Base-by-base conservation (phyloP, 2,329 filamentous ascomycete species). In the Aspergillus fischeri region DNA sequence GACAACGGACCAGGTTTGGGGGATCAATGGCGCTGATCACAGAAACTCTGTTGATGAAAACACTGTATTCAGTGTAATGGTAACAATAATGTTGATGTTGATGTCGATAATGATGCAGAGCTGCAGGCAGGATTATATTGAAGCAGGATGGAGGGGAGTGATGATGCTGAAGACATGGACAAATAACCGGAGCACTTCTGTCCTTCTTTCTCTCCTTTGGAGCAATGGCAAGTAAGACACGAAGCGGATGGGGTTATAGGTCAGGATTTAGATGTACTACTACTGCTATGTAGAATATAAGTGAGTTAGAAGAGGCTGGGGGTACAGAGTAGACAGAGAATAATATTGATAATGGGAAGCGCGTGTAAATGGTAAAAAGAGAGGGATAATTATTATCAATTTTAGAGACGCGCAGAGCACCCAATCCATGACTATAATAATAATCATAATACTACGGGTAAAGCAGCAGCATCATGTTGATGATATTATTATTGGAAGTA, bases 1-100 rank as follows among this genome's bases (percentile, higher is more conserved):
- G 65, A 63, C 59, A 51, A 64, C 52, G 61, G 64, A 59, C 56
- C 54, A 51, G 59, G 45, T 59, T 60, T 59, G 54, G 54, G 56
- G 55, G 28, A 51, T 52, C 53, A 61, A 58, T 55, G 60, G 47
- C 63, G 63, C 60, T 62, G 64, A 67, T 67, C 65, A 53, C 53
- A 65, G 55, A 28, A 45, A 24, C 21, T 47, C 20, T 3, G 21
- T 10, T 47, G 44, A 24, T 47, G 24, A 44, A 44, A 44, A 44
- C 21, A 51, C n/a, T 41, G 38, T n/a, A 54, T 49, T 49, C 42
- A 32, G 47, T 24, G 50, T 27, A 14, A 51, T 20, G n/a, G 49
- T 27, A 58, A 58, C 54, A 49, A 55, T 54, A 54, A 59, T 52
- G 58, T 56, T 52, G 58, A 57, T 50, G 24, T 49, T 49, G 29